phyloP scores from a whole-genome alignment of 2,329 filamentous ascomycete species.

The Fusarium domesticum region DNA sequence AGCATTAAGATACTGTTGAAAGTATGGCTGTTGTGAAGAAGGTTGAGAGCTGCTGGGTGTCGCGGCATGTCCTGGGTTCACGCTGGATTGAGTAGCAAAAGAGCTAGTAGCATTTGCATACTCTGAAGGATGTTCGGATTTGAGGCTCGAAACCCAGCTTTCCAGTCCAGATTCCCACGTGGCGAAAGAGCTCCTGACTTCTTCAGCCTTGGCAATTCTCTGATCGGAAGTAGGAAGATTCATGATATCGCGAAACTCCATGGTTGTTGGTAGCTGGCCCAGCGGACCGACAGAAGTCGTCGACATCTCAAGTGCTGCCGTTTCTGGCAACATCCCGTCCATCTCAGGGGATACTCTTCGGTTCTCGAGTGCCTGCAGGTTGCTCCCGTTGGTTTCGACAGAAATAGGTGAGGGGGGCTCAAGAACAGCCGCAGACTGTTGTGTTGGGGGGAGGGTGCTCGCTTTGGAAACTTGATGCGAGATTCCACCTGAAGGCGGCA shows the following conservation, averaged over 20 bases:
- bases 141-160: constrained; percentile 51
- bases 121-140: constrained; percentile 44
- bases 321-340: constrained; percentile 41
- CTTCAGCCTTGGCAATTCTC: constrained; percentile 70
- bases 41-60: constrained; percentile 25
- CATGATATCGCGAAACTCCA: constrained; percentile 74
- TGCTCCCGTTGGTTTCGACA: constrained; percentile 32
- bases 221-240: constrained; percentile 62
- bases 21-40: constrained; percentile 47
- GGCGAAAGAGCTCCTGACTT: constrained; percentile 68
- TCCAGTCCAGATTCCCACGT: constrained; percentile 71
- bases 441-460: constrained; percentile 18
- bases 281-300: constrained; percentile 14
- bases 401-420: constrained; percentile 47
- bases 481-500: constrained; percentile 20
- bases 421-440: constrained; percentile 23
- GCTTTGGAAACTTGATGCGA: constrained; percentile 27
- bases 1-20: constrained; percentile 55
- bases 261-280: constrained; percentile 34
- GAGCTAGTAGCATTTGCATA: constrained; percentile 40
- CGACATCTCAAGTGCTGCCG: constrained; percentile 34
- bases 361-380: constrained; percentile 20
- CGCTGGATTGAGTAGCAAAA: constrained; percentile 22
- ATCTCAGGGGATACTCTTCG: constrained; percentile 42
- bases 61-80: constrained; percentile 14